Conservation (phyloP, 2,329 filamentous ascomycete genomes). For the Colletotrichum brevisporum region DNA sequence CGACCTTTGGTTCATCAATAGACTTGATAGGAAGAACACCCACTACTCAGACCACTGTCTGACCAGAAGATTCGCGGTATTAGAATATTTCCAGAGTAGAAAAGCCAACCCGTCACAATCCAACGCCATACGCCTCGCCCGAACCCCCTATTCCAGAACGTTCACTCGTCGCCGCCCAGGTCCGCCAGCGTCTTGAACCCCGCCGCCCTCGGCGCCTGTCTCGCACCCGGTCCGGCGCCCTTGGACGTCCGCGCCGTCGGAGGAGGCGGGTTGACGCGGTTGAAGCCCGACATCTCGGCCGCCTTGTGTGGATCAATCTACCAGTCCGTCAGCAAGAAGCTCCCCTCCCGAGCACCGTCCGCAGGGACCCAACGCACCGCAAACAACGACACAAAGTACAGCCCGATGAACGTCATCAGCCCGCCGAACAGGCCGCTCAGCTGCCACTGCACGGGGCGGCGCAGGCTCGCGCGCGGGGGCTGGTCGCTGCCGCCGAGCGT, state of each 20-base stretch:
- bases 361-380: slow-evolving; percentile 59
- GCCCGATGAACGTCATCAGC: slow-evolving; percentile 69
- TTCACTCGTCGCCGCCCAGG: slow-evolving; percentile 52
- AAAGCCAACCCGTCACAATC: too few species aligned
- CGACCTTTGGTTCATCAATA: too few species aligned
- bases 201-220: slow-evolving; percentile 49
- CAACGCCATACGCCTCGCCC: slow-evolving; percentile 24
- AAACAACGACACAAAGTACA: slow-evolving; percentile 74
- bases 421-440: slow-evolving; percentile 63
- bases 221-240: slow-evolving; percentile 26
- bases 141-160: not conserved
- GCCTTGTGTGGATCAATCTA: slow-evolving; percentile 74
- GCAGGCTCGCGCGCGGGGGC: slow-evolving; percentile 39
- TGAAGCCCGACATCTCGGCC: slow-evolving; percentile 72
- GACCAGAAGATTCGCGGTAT: too few species aligned
- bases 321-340: slow-evolving; percentile 35
- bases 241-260: slow-evolving; percentile 42
- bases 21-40: too few species aligned
- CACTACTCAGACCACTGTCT: too few species aligned
- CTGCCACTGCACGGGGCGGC: slow-evolving; percentile 47
- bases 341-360: slow-evolving; percentile 3
- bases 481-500: slow-evolving; percentile 66
- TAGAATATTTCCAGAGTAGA: too few species aligned
- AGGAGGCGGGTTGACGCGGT: slow-evolving; percentile 60
- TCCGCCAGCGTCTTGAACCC: slow-evolving; percentile 69